Percentiles rank a stretch among this genome's conserved stretches.
Conservation (phyloP, 2,329 filamentous ascomycete species). For the Aspergillus sp. region DNA sequence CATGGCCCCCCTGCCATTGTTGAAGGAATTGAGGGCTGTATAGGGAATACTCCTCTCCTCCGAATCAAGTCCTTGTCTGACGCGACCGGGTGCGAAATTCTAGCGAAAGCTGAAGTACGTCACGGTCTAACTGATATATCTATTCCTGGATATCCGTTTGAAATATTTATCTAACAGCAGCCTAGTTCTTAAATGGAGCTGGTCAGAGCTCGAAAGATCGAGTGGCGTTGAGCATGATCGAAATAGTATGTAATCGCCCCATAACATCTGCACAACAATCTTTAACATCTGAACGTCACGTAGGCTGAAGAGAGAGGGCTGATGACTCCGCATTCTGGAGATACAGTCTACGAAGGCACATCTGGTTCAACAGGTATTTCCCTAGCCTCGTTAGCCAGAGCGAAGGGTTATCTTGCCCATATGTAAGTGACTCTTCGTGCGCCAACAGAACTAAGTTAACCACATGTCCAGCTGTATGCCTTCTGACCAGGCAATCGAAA, state of each 20-base stretch:
- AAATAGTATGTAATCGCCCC: slow-evolving; percentile 45
- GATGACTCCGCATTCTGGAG: slow-evolving; percentile 75
- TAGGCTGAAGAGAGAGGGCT: slow-evolving; percentile 76
- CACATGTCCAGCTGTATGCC: slow-evolving; percentile 71
- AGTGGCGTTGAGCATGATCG: slow-evolving; percentile 87
- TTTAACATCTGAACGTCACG: slow-evolving; percentile 5
- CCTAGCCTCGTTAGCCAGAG: slow-evolving; percentile 81
- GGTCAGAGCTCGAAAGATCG: slow-evolving; percentile 94
- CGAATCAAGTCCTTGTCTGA: slow-evolving; percentile 81
- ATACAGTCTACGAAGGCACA: slow-evolving; percentile 96
- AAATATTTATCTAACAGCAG: slow-evolving; percentile 1
- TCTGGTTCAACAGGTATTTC: slow-evolving; percentile 96
- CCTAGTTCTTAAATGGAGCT: slow-evolving; percentile 82
- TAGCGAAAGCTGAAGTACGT: slow-evolving; percentile 81
- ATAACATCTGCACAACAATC: not conserved
- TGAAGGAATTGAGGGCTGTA: slow-evolving; percentile 84
- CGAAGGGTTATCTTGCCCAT: slow-evolving; percentile 85
- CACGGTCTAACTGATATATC: not conserved
- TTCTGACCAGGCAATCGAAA: slow-evolving; percentile 83
- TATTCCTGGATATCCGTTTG: not conserved
- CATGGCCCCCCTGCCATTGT: slow-evolving; percentile 53
- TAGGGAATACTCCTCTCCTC: slow-evolving; percentile 89
- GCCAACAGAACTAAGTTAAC: not conserved
- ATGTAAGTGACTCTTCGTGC: slow-evolving; percentile 55
- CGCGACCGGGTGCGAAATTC: slow-evolving; percentile 82